Conservation (phyloP, 2,329 filamentous ascomycete genomes). For the Chaetomiaceae sp. region DNA sequence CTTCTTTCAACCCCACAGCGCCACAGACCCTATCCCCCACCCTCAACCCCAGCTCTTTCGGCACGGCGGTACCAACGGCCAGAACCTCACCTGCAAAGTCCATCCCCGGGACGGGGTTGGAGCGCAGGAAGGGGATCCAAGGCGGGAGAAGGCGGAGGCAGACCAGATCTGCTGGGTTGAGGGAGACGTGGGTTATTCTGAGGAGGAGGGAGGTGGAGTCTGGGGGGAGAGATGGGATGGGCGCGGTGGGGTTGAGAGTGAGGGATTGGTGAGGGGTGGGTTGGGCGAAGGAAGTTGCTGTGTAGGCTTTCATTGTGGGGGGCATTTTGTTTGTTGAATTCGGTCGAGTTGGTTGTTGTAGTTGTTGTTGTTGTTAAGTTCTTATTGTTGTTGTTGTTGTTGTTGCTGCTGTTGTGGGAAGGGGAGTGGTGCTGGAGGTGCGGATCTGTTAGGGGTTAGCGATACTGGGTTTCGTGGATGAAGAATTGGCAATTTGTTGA, state of each 20-base stretch:
- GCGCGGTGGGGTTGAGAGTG: constrained; percentile 5
- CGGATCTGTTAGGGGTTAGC: neutral
- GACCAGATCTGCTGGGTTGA: constrained; percentile 37
- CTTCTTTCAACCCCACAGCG: constrained; percentile 28
- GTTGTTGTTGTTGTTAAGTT: neutral
- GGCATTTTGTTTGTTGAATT: no score
- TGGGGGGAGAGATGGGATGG: constrained; percentile 1
- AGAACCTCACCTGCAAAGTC: constrained; percentile 37
- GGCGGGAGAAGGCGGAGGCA: constrained; percentile 31
- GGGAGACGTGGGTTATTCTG: constrained; percentile 32
- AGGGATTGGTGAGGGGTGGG: constrained; percentile 14
- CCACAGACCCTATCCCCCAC: constrained; percentile 31
- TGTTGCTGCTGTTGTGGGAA: neutral
- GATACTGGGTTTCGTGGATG: no score
- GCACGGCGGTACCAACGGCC: constrained; percentile 26
- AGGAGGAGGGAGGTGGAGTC: constrained; percentile 27
- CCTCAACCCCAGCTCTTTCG: constrained; percentile 7
- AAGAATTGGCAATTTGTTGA: no score
- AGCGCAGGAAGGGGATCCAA: constrained; percentile 34
- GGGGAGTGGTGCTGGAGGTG: neutral
- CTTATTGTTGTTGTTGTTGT: neutral
- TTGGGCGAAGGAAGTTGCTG: constrained; percentile 3
- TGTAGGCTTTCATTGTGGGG: constrained; percentile 17
- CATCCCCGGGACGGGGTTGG: constrained; percentile 31
- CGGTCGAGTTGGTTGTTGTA: neutral